Evolutionary conservation across 2,329 filamentous ascomycete species (phyloP), one percentile per base, ranked within the genome.

Genomic region (Hypoxylon sp.): DNA sequence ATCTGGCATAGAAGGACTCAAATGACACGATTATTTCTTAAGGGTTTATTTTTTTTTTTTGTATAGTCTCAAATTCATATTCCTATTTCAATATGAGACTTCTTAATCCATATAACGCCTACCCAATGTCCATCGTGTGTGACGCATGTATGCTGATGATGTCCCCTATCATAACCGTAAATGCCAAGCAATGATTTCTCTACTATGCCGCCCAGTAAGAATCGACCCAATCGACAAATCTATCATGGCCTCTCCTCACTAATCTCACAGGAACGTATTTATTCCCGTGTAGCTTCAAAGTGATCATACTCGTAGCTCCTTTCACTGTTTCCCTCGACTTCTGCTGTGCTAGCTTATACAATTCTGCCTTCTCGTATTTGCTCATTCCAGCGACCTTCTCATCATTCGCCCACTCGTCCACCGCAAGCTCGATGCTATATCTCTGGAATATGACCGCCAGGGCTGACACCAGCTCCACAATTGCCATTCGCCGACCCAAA

Each of bases 381-480:
- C 76, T 77, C 87, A 90, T 89, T 47, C 64, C 71, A 8, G 78
- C 82, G 2, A 90, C 83, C 76, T 90, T 84, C 31, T 84, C 83
- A 68, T 87, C 86, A 29, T 70, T 82, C 1, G 88, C 91, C 82
- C 84, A 88, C 64, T 87, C 84, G 61, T 89, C 86, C 8, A 93
- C 89, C 1, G 88, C 91, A 63, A 94, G 83, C 81, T 94, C 92
- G 4, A 94, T 82, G 75, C 87, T 91, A 76, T 91, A 88, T 50
- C 85, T 74, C 70, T 86, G 84, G 72, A 88, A 87, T 13, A 89
- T 72, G 13, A 87, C 84, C 2, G 87, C 85, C 62, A 90, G 75
- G 10, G 84, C 80, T 2, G 87, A 84, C 51, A 87, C 80, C 71
- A 90, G 82, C 77, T 90, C 87, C 1, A 89, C 86, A 74, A 88